Evolutionary conservation across 2,329 filamentous ascomycete species (phyloP), one percentile per base, ranked within the genome.

Genomic region (Fusarium torulosum): DNA sequence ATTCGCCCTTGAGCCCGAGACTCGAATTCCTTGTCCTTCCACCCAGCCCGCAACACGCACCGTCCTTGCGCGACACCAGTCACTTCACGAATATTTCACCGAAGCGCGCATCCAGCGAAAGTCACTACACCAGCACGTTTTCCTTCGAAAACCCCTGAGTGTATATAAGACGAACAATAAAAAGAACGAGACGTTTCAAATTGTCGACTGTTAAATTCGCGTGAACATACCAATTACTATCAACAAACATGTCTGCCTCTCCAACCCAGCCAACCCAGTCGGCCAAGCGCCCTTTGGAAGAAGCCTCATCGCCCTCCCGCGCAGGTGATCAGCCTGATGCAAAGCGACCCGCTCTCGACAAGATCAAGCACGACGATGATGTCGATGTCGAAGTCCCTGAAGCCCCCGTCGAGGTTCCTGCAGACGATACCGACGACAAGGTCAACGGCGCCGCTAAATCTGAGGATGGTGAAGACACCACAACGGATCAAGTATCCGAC

Each of bases 271-370:
- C 88, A 50, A 91, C 89, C 60, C 88, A 92, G 76, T 90, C 88
- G 73, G 84, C 87, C 67, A 99, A 99, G 88, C 94, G 96, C 76
- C 96, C 96, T 64, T 89, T 99, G 70, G 96, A 99, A 85, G 96
- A 98, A 77, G 92, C 95, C 13, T 98, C 96, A 19, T 99, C 96
- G 11, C 96, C 96, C 35, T 97, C 94, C 31, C 92, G 92, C 66
- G 91, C 91, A 38, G 93, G 88, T 77, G 96, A 98, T 75, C 94
- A 97, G 78, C 96, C 96, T 53, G 96, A 99, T 74, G 96, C 96
- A 66, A 99, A 99, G 84, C 92, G 96, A 72, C 96, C 93, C 47
- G 96, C 96, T 38, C 88, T 99, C 66, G 95, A 98, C 82, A 99
- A 98, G 84, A 85, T 91, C 73, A 93, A 91, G 79, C 90, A 88